Conservation (phyloP, 1,284 basidiomycete species). For the Athelia psychrophila region DNA sequence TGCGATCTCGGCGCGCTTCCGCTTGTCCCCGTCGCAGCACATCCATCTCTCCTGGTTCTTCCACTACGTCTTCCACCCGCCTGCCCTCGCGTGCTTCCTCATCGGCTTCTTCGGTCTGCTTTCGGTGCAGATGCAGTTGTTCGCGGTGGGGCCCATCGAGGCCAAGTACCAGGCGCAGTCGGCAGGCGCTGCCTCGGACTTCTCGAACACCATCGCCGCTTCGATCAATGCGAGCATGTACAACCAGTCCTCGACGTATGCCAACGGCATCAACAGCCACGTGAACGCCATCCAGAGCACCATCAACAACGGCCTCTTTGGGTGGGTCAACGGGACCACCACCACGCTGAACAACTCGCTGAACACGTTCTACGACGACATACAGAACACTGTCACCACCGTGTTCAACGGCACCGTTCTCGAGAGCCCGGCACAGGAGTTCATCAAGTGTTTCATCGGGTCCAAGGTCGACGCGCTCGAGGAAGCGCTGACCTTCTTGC, state of each 20-base stretch:
- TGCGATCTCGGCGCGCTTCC: slow-evolving; percentile 44
- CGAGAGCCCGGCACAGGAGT: slow-evolving; percentile 79
- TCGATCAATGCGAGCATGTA: slow-evolving; percentile 81
- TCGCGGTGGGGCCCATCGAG: slow-evolving; percentile 71
- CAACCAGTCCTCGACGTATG: slow-evolving; percentile 77
- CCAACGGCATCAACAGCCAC: slow-evolving; percentile 69
- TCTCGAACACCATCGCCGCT: slow-evolving; percentile 67
- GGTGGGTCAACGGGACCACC: slow-evolving; percentile 94
- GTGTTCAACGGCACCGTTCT: slow-evolving; percentile 85
- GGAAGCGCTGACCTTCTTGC: slow-evolving; percentile 87
- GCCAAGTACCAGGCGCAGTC: slow-evolving; percentile 60
- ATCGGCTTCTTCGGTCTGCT: slow-evolving; percentile 91
- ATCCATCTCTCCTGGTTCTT: slow-evolving; percentile 77
- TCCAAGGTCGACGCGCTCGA: slow-evolving; percentile 87
- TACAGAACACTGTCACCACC: slow-evolving; percentile 65
- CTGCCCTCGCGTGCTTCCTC: slow-evolving; percentile 85
- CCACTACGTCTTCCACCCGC: slow-evolving; percentile 87
- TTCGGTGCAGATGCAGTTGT: slow-evolving; percentile 83
- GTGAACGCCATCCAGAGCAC: slow-evolving; percentile 68
- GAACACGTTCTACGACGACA: slow-evolving; percentile 70
- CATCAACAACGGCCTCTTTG: slow-evolving; percentile 86
- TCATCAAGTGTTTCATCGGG: slow-evolving; percentile 87
- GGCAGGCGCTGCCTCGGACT: slow-evolving; percentile 57
- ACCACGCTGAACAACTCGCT: slow-evolving; percentile 82
- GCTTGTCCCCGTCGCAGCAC: slow-evolving; percentile 57